These are phyloP conservation scores for Rhynchosporium graminicola DNA, from an alignment of 2,329 filamentous ascomycete species.

Conservation along the genomic window DNA sequence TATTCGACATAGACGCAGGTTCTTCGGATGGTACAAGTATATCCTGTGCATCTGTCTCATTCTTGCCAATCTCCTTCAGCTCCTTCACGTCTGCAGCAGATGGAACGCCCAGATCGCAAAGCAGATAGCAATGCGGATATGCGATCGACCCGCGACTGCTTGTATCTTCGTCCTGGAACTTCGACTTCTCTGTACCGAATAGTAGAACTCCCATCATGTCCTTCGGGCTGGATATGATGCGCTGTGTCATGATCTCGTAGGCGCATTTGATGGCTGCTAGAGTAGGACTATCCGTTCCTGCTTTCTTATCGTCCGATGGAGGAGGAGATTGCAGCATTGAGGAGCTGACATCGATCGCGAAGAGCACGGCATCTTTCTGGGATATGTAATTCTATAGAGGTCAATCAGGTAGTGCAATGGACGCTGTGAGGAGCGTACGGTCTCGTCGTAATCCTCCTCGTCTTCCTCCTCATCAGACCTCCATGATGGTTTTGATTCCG, in stretches of 20 bases:
- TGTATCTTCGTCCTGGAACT: conserved; percentile 69
- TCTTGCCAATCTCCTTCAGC: conserved; percentile 74
- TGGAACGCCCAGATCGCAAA: conserved; percentile 85
- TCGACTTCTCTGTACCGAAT: conserved; percentile 85
- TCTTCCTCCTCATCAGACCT: conserved; percentile 63
- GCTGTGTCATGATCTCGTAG: conserved; percentile 94
- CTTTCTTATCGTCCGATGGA: conserved; percentile 68
- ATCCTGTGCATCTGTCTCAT: conserved; percentile 69
- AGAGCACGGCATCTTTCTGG: conserved; percentile 96
- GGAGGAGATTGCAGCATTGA: conserved; percentile 78
- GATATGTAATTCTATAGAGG: conserved; percentile 74
- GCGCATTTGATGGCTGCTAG: conserved; percentile 90
- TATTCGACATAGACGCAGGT: conserved; percentile 77
- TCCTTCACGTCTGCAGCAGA: conserved; percentile 83
- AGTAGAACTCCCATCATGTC: conserved; percentile 97
- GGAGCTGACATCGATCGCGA: conserved; percentile 87
- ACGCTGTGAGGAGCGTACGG: conserved; percentile 43
- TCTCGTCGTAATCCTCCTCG: conserved; percentile 67
- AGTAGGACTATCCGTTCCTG: conserved; percentile 74
- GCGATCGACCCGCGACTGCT: conserved; percentile 56
- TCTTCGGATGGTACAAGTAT: conserved; percentile 71
- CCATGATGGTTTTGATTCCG: conserved; percentile 23
- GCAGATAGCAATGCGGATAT: conserved; percentile 91
- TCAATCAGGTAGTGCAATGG: conserved; percentile 3
- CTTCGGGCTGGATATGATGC: conserved; percentile 93